Evolutionary conservation across 306 rosid genomes (phyloP).

Genomic region (Prinsepia uniflora): DNA sequence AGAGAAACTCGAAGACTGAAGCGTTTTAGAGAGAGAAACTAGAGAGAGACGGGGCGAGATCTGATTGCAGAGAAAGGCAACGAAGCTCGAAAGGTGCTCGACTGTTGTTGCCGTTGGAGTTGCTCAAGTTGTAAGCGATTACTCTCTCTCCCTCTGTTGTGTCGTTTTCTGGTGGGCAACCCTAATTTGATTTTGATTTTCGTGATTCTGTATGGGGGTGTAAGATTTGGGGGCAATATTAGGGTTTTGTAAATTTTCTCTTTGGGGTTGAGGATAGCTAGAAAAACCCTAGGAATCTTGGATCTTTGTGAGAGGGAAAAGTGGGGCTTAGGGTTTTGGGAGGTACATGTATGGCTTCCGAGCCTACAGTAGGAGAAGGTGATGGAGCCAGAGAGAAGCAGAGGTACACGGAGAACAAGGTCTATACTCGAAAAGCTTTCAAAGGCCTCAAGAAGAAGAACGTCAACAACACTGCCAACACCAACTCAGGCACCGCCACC

Average conservation of each 20-base stretch:
- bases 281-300: constrained; percentile 28
- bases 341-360: constrained; percentile 89
- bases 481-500: constrained; percentile 13
- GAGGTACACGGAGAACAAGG: constrained; percentile 54
- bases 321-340: constrained; percentile 64
- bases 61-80: constrained; percentile 49
- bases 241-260: constrained; percentile 24
- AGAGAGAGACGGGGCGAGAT: constrained; percentile 44
- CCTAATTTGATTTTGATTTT: constrained; percentile 7
- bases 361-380: constrained; percentile 59
- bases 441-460: constrained; percentile 45
- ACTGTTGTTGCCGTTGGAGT: not conserved
- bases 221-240: constrained; percentile 32
- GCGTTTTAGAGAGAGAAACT: constrained; percentile 67
- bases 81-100: constrained; percentile 18
- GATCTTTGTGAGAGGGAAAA: constrained; percentile 11
- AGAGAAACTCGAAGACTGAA: constrained; percentile 13
- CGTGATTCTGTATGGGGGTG: constrained; percentile 14
- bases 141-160: constrained; percentile 1
- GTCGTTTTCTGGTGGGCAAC: constrained; percentile 4
- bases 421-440: constrained; percentile 65
- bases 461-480: constrained; percentile 16
- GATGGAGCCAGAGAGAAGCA: constrained; percentile 61
- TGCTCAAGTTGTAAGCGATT: constrained; percentile 26
- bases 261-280: not conserved